phyloP scores from a whole-genome alignment of 192 early-diverging fungal genomes.

The Linnemannia elongata region DNA sequence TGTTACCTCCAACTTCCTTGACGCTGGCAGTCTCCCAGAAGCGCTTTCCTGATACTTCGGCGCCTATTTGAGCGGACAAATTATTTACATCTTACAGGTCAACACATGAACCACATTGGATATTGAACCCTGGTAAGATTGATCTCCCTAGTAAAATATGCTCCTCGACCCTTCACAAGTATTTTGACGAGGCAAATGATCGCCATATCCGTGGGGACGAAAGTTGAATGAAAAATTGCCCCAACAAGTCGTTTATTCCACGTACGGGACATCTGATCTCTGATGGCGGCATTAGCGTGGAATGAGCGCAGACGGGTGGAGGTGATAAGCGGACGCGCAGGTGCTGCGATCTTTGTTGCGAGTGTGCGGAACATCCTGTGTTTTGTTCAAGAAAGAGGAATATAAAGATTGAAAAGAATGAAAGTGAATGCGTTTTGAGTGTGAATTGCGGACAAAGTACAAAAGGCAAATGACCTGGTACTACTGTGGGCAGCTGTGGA shows the following conservation, averaged over 20 bases:
- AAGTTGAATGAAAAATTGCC: too few species aligned
- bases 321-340: not conserved
- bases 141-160: too few species aligned
- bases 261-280: conserved; percentile 46
- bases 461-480: not conserved
- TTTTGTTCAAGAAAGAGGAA: not conserved
- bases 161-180: too few species aligned
- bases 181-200: too few species aligned
- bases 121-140: not conserved
- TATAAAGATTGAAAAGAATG: too few species aligned
- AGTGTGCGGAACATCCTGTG: conserved; percentile 39
- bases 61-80: conserved; percentile 39
- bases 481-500: too few species aligned
- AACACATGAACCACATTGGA: not conserved
- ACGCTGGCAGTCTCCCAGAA: conserved; percentile 74
- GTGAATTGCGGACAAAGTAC: not conserved
- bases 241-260: not conserved
- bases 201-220: too few species aligned
- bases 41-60: conserved; percentile 66
- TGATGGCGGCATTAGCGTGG: conserved; percentile 36
- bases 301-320: conserved; percentile 23
- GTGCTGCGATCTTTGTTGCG: conserved; percentile 26
- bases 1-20: conserved; percentile 61
- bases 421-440: not conserved
- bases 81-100: not conserved